These are phyloP conservation scores for Harrya chromipes DNA, from an alignment of 768 basidiomycete species.

Conservation along the genomic window DNA sequence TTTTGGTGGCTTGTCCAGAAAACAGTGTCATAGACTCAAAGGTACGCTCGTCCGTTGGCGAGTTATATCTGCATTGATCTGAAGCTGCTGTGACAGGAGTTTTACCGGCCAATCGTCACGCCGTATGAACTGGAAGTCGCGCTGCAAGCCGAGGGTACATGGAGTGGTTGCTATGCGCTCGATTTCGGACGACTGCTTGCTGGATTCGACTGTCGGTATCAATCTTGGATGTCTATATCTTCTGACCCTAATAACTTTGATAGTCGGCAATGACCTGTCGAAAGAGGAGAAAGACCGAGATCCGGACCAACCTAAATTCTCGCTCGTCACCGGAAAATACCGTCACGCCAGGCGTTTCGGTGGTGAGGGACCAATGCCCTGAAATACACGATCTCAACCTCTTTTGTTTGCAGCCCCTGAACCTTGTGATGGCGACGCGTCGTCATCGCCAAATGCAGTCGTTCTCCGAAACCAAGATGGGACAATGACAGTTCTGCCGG, in stretches of 20 bases:
- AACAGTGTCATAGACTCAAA: constrained; percentile 80
- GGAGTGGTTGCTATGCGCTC: constrained; percentile 77
- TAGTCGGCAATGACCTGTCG: constrained; percentile 3
- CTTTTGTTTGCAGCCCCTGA: constrained; percentile 6
- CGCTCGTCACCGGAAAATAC: constrained; percentile 82
- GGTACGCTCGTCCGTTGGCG: constrained; percentile 30
- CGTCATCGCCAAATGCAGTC: constrained; percentile 40
- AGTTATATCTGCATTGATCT: background rate
- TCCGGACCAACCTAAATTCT: constrained; percentile 76
- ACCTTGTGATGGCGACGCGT: constrained; percentile 14
- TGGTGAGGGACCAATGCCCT: constrained; percentile 18
- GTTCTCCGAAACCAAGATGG: constrained; percentile 63
- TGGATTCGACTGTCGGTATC: constrained; percentile 25
- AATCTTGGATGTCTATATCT: background rate
- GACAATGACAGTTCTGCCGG: constrained; percentile 49
- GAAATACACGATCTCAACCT: background rate
- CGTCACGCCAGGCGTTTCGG: constrained; percentile 63
- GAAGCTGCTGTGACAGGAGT: constrained; percentile 57
- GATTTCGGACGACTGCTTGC: constrained; percentile 65
- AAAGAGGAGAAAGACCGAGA: constrained; percentile 45
- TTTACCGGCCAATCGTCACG: constrained; percentile 86
- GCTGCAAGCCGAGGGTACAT: constrained; percentile 62
- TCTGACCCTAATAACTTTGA: background rate
- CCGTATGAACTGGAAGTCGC: constrained; percentile 89
- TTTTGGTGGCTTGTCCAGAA: constrained; percentile 92